Percentiles rank a stretch among this genome's conserved stretches.
Evolutionary conservation across 169 alveolate genomes (phyloP).

Genomic region (Theileria luwenshuni): DNA sequence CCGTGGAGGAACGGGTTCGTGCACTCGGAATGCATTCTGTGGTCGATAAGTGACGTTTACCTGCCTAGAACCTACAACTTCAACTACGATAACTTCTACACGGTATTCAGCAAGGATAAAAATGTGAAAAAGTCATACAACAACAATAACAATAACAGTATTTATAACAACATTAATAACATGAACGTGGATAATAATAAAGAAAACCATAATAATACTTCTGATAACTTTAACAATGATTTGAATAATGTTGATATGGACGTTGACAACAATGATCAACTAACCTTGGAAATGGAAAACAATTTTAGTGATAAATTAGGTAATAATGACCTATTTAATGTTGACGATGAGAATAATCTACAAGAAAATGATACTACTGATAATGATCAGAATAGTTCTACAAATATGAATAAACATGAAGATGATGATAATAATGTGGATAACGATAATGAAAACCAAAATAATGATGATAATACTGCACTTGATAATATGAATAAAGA

Average conservation of each 20-base stretch:
- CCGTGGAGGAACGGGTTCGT: slow-evolving; percentile 74
- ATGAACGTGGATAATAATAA: neutral
- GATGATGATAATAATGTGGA: neutral
- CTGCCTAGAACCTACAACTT: slow-evolving; percentile 49
- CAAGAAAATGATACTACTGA: neutral
- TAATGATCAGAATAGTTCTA: neutral
- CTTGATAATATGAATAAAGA: neutral
- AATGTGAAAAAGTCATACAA: neutral
- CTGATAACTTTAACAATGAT: too few species aligned
- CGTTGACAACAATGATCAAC: too few species aligned
- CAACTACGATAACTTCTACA: slow-evolving; percentile 34
- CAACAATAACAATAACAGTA: neutral
- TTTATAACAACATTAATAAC: neutral
- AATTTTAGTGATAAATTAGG: too few species aligned
- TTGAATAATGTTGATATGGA: too few species aligned
- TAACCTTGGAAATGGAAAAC: too few species aligned
- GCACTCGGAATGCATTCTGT: slow-evolving; percentile 72
- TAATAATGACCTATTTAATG: too few species aligned
- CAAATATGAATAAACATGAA: neutral
- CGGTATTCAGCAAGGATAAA: neutral
- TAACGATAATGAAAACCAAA: neutral
- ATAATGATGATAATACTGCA: neutral
- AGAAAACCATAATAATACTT: too few species aligned
- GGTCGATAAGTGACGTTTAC: slow-evolving; percentile 72
- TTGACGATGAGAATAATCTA: neutral